Evolutionary conservation across 768 basidiomycete species (phyloP).

Genomic region (Pilatotrama ljubarskyi): DNA sequence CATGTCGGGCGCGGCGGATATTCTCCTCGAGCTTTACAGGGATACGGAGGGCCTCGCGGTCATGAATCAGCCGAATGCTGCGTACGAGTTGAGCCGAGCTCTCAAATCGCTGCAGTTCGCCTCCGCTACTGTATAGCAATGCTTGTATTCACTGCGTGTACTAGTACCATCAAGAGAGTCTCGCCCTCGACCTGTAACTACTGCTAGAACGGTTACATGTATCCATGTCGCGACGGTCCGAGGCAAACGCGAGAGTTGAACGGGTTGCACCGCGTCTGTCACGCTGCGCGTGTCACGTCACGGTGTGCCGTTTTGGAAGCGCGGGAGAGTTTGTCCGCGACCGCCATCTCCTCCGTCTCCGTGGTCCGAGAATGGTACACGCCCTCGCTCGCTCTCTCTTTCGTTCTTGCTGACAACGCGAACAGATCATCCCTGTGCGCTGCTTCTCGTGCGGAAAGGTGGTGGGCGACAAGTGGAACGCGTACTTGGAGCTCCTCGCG

Average conservation of each 20-base stretch:
- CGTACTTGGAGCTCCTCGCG: constrained; percentile 79
- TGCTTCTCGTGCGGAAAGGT: constrained; percentile 98
- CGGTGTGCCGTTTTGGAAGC: no score
- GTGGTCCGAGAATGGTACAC: constrained; percentile 5
- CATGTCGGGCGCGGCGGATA: constrained; percentile 13
- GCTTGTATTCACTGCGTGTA: no score
- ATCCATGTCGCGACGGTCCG: no score
- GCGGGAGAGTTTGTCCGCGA: no score
- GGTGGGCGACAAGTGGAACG: constrained; percentile 93
- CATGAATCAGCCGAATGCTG: constrained; percentile 15
- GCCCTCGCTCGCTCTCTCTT: background rate
- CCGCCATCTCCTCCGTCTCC: background rate
- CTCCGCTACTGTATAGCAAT: no score
- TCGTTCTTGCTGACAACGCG: background rate
- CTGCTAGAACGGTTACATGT: no score
- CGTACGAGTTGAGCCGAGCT: constrained; percentile 14
- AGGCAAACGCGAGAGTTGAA: no score
- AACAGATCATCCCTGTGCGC: constrained; percentile 91
- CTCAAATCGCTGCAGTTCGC: constrained; percentile 7
- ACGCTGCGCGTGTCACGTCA: no score
- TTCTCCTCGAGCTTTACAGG: constrained; percentile 7
- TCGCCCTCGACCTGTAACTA: no score
- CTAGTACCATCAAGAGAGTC: no score
- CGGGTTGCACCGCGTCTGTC: no score
- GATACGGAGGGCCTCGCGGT: constrained; percentile 6